A percentile compares a stretch with the other conserved stretches of the same genome.
Evolutionary conservation across 78 protist genomes (phyloP).

Genomic region (Diacronema lutheri): DNA sequence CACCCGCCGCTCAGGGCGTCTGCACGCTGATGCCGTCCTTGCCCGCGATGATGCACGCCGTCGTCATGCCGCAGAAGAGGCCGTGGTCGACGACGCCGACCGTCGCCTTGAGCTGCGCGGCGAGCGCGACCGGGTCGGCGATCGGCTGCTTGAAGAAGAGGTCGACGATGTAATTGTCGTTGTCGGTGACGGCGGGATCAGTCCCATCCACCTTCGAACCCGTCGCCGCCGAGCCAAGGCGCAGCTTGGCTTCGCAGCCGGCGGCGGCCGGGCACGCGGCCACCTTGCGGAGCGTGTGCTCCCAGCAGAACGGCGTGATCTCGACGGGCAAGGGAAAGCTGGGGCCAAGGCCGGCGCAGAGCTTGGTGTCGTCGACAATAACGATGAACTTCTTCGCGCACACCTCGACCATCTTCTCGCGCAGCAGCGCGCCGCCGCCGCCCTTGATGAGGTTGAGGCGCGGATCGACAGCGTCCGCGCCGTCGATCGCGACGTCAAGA

Average conservation of each 20-base stretch:
- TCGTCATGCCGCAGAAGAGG: constrained; percentile 31
- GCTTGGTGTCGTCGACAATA: constrained; percentile 54
- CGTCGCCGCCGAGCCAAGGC: constrained; percentile 30
- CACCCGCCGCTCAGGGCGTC: too few species aligned
- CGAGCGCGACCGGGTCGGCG: background rate
- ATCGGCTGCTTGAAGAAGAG: constrained; percentile 24
- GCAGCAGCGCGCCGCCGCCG: constrained; percentile 58
- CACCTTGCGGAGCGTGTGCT: constrained; percentile 15
- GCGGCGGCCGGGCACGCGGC: background rate
- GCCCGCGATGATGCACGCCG: constrained; percentile 25
- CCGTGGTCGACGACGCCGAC: constrained; percentile 42
- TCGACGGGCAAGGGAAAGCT: constrained; percentile 31
- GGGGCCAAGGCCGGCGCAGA: constrained; percentile 44
- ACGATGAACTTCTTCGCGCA: constrained; percentile 40
- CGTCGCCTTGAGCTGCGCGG: background rate
- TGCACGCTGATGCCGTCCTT: background rate
- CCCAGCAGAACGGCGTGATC: constrained; percentile 5
- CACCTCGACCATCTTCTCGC: constrained; percentile 55
- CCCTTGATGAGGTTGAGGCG: constrained; percentile 46
- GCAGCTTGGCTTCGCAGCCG: constrained; percentile 19
- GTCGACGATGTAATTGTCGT: constrained; percentile 56
- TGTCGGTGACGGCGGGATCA: constrained; percentile 39
- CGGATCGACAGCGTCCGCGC: constrained; percentile 46
- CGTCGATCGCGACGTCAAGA: constrained; percentile 51
- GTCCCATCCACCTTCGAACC: constrained; percentile 8